A percentile compares a stretch with the other conserved stretches of the same genome.
Evolutionary conservation across 2,329 filamentous ascomycete genomes (phyloP).

Genomic region (Pseudopyricularia javanii): DNA sequence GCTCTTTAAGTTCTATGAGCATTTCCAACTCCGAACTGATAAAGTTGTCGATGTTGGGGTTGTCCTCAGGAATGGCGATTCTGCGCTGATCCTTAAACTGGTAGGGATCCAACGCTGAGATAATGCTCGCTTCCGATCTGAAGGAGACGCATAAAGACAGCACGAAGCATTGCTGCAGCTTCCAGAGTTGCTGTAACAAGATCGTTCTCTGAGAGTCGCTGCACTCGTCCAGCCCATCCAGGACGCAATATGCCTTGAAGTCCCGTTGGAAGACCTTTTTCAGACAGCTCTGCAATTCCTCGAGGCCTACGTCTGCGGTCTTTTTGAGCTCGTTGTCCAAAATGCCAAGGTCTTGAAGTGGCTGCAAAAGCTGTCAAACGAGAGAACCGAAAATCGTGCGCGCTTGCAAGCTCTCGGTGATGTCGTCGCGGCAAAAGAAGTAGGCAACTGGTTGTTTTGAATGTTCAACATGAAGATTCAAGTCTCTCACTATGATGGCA

Average conservation of each 20-base stretch:
- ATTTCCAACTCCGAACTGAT: slow-evolving; percentile 8
- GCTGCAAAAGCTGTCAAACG: slow-evolving; percentile 20
- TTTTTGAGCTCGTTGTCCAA: slow-evolving; percentile 3
- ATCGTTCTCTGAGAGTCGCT: background rate
- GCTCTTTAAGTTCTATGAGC: background rate
- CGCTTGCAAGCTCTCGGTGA: slow-evolving; percentile 14
- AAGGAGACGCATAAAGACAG: slow-evolving; percentile 6
- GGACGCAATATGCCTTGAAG: slow-evolving; percentile 16
- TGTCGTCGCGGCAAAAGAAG: slow-evolving; percentile 21
- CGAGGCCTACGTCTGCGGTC: background rate
- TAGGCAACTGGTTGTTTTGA: slow-evolving; percentile 11
- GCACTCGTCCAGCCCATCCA: slow-evolving; percentile 22
- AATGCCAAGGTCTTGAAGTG: slow-evolving; percentile 10
- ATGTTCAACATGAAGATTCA: slow-evolving; percentile 12
- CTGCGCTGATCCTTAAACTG: background rate
- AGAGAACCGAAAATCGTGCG: slow-evolving; percentile 19
- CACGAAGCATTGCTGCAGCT: slow-evolving; percentile 3
- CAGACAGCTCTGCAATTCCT: slow-evolving; percentile 12
- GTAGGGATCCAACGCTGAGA: background rate
- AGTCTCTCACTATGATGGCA: slow-evolving; percentile 28
- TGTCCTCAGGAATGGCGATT: slow-evolving; percentile 8
- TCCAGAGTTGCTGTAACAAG: slow-evolving; percentile 1
- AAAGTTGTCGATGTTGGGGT: slow-evolving; percentile 13
- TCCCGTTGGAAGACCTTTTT: slow-evolving; percentile 7
- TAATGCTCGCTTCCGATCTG: slow-evolving; percentile 4